Conservation (phyloP, 2,329 filamentous ascomycete genomes). For the Epichloe sibirici region DNA sequence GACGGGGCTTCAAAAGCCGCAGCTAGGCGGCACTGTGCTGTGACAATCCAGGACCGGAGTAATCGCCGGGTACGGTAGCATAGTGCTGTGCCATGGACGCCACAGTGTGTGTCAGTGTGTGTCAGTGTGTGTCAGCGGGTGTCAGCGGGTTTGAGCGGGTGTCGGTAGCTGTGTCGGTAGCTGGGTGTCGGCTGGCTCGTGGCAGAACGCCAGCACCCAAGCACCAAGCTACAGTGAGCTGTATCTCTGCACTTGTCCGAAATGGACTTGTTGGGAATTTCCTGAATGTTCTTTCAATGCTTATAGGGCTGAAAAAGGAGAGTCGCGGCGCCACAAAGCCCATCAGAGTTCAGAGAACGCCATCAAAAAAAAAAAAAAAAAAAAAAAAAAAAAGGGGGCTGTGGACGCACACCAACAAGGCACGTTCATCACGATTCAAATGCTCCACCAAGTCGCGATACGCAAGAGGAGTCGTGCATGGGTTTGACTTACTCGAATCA, state of each 20-base stretch:
- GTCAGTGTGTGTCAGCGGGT: background rate
- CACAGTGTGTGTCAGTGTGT: background rate
- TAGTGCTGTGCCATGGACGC: background rate
- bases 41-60: too few species aligned
- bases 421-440: too few species aligned
- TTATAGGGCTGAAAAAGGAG: background rate
- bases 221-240: too few species aligned
- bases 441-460: too few species aligned
- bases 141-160: background rate
- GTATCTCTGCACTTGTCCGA: background rate
- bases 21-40: too few species aligned
- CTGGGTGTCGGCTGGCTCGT: background rate
- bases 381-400: too few species aligned
- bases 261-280: background rate
- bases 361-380: background rate
- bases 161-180: background rate
- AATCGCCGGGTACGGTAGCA: too few species aligned
- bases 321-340: background rate
- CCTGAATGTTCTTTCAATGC: background rate
- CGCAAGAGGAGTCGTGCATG: background rate
- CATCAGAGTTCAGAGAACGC: background rate
- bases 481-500: background rate
- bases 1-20: too few species aligned
- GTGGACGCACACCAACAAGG: too few species aligned
- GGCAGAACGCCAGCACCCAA: too few species aligned